Conservation (phyloP, 495 filamentous ascomycete species). For the Penicillium simplicissimum region DNA sequence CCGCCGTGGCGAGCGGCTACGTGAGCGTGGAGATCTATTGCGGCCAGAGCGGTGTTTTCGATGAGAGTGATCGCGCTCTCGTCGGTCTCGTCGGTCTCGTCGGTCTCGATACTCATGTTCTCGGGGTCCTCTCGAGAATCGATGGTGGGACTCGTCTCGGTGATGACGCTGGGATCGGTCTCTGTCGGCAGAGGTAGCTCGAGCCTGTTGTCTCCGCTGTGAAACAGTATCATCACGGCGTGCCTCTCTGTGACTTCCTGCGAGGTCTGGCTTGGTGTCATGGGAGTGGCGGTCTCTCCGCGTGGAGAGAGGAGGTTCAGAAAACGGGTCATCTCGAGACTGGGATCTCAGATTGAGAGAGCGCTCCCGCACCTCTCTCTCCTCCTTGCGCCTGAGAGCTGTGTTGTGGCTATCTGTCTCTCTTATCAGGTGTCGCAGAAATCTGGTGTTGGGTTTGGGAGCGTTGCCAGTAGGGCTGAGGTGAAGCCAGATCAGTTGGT, state of each 20-base stretch:
- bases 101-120: constrained; percentile 16
- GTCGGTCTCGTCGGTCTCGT: not conserved
- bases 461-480: constrained; percentile 59
- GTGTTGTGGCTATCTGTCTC: constrained; percentile 90
- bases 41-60: too few species aligned
- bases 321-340: constrained; percentile 14
- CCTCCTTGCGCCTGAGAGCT: constrained; percentile 79
- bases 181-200: constrained; percentile 31
- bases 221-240: constrained; percentile 16
- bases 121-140: constrained; percentile 22
- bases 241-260: constrained; percentile 19
- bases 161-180: constrained; percentile 34
- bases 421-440: constrained; percentile 83
- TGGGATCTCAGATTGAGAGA: constrained; percentile 52
- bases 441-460: constrained; percentile 88
- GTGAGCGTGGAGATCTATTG: constrained; percentile 24
- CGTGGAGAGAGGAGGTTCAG: constrained; percentile 32
- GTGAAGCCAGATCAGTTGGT: constrained; percentile 10
- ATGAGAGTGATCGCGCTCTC: not conserved
- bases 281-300: constrained; percentile 17
- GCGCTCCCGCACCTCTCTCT: constrained; percentile 59
- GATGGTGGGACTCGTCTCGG: constrained; percentile 24
- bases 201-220: constrained; percentile 32
- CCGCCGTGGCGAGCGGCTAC: constrained; percentile 36
- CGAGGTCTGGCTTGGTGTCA: constrained; percentile 3